Evolutionary conservation across 805 yeast genomes (phyloP).

Genomic region (Suhomyces faveliae): DNA sequence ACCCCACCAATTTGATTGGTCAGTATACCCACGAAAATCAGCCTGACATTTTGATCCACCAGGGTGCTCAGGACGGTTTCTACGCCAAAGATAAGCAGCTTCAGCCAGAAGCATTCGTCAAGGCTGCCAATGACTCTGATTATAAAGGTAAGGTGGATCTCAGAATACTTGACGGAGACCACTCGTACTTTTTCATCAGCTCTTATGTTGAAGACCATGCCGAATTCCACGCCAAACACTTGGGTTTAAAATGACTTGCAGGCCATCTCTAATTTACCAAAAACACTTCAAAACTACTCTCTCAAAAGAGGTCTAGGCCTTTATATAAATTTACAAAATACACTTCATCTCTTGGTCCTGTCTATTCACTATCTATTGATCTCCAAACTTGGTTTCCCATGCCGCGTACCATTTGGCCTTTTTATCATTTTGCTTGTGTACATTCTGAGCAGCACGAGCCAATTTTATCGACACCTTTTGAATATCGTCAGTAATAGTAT

Average conservation of each 20-base stretch:
- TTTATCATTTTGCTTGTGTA: constrained; percentile 50
- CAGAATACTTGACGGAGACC: constrained; percentile 78
- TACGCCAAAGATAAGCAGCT: constrained; percentile 59
- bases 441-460: constrained; percentile 39
- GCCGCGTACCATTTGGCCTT: constrained; percentile 59
- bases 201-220: constrained; percentile 82
- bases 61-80: constrained; percentile 79
- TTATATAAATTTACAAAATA: too few species aligned
- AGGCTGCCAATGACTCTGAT: constrained; percentile 54
- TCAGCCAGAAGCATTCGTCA: constrained; percentile 69
- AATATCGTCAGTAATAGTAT: constrained; percentile 22
- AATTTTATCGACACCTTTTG: constrained; percentile 27
- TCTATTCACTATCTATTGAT: not conserved
- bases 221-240: constrained; percentile 75
- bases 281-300: not conserved
- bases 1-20: constrained; percentile 76
- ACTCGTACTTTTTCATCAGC: constrained; percentile 82
- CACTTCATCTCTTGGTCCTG: not conserved
- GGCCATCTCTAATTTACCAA: not conserved
- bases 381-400: constrained; percentile 48
- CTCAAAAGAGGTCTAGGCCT: too few species aligned
- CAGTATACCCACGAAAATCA: constrained; percentile 43
- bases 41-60: constrained; percentile 72
- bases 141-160: constrained; percentile 62
- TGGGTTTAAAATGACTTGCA: constrained; percentile 27